phyloP scores from a whole-genome alignment of 2,329 filamentous ascomycete genomes.

The Fusarium sp. region DNA sequence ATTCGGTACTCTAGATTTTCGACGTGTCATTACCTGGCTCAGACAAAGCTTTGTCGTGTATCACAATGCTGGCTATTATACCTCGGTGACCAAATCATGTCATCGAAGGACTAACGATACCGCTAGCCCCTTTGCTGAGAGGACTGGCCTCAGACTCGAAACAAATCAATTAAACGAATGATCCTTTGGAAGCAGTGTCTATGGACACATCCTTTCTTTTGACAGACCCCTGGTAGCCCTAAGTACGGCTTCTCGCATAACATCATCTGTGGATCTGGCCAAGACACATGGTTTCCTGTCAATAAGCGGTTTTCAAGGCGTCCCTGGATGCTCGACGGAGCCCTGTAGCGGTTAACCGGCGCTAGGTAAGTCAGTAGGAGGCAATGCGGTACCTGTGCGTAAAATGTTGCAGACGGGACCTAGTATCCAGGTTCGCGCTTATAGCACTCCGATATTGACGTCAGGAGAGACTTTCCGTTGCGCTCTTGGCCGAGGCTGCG shows the following conservation, averaged over 20 bases:
- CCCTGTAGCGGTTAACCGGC: constrained; percentile 12
- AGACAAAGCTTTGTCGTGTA: constrained; percentile 42
- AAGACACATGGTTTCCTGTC: constrained; percentile 19
- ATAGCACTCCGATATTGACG: constrained; percentile 13
- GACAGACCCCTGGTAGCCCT: constrained; percentile 9
- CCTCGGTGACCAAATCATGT: constrained; percentile 6
- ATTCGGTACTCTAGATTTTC: neutral
- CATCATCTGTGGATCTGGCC: constrained; percentile 38
- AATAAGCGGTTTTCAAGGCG: constrained; percentile 20
- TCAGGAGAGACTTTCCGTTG: constrained; percentile 14
- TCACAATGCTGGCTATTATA: constrained; percentile 31
- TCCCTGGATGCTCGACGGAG: constrained; percentile 3
- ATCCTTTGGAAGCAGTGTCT: constrained; percentile 2
- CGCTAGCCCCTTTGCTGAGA: constrained; percentile 8
- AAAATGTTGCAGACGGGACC: neutral
- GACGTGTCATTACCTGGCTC: constrained; percentile 24
- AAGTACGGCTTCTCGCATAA: constrained; percentile 27
- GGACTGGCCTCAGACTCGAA: constrained; percentile 31
- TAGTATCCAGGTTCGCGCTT: constrained; percentile 8
- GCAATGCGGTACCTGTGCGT: constrained; percentile 5
- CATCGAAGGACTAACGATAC: neutral
- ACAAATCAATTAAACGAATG: constrained; percentile 29
- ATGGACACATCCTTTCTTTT: constrained; percentile 2
- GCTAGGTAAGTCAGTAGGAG: constrained; percentile 4
- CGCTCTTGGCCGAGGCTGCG: constrained; percentile 2